These are phyloP conservation scores for Sclerospora graminicola DNA, from an alignment of 352 stramenopile species.

Conservation along the genomic window DNA sequence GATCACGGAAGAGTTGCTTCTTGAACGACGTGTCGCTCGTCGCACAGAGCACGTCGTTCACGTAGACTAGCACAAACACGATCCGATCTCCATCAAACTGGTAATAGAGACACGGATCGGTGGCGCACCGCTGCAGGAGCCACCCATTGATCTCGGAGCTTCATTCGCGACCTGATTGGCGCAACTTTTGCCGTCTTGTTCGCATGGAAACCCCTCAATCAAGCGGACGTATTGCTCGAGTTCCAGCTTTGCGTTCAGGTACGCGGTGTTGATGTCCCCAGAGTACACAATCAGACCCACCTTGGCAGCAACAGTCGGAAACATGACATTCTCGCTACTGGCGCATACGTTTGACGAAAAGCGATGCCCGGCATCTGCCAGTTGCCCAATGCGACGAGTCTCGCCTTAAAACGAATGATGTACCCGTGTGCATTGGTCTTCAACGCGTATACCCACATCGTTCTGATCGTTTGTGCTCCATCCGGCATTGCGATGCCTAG, in stretches of 20 bases:
- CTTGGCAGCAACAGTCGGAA: neutral
- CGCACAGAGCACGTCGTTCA: neutral
- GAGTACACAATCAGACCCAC: neutral
- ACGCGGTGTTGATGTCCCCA: constrained; percentile 4
- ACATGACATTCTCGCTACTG: constrained; percentile 1
- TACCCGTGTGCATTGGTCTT: neutral
- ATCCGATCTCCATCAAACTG: neutral
- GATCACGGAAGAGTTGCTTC: neutral
- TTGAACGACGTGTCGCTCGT: neutral
- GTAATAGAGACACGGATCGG: constrained; percentile 7
- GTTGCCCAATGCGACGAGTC: constrained; percentile 1
- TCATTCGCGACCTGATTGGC: constrained; percentile 2
- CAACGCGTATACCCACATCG: neutral
- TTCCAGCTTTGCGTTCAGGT: constrained; percentile 1
- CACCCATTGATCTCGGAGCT: constrained; percentile 3
- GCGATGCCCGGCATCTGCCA: neutral
- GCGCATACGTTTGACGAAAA: neutral
- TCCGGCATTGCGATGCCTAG: too few species aligned
- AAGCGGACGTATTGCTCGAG: constrained; percentile 1
- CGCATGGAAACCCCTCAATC: neutral
- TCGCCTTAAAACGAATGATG: neutral
- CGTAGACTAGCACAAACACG: neutral
- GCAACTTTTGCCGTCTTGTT: constrained; percentile 1
- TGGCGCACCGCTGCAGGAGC: neutral
- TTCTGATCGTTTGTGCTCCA: neutral